These are phyloP conservation scores for Fusarium albidum DNA, from an alignment of 2,329 filamentous ascomycete genomes.

Conservation along the genomic window DNA sequence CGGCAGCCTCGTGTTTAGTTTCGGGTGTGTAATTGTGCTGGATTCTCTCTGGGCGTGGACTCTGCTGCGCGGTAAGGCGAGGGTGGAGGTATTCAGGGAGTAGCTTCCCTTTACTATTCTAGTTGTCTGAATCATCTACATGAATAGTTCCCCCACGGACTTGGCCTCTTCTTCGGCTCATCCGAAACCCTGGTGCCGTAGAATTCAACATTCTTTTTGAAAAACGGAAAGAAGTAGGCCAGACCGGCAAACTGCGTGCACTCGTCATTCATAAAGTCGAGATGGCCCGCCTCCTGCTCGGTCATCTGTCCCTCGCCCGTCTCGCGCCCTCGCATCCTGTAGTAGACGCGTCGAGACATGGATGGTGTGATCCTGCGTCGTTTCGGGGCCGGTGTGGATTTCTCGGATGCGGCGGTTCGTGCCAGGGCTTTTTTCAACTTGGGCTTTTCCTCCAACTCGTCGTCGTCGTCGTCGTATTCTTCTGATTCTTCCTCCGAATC, in stretches of 20 bases:
- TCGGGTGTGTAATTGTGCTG: slow-evolving; percentile 62
- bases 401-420: neutral
- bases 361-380: slow-evolving; percentile 2
- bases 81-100: slow-evolving; percentile 47
- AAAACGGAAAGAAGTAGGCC: slow-evolving; percentile 2
- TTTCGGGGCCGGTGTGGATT: neutral
- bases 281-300: slow-evolving; percentile 1
- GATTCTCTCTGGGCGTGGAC: slow-evolving; percentile 61
- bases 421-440: neutral
- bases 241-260: slow-evolving; percentile 9
- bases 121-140: too few relatives aligned
- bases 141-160: too few relatives aligned
- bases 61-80: slow-evolving; percentile 54
- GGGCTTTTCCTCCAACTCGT: neutral
- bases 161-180: neutral
- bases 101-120: too few relatives aligned
- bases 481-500: neutral
- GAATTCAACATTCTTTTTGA: slow-evolving; percentile 7
- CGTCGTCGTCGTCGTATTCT: neutral
- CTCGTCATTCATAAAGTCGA: slow-evolving; percentile 11
- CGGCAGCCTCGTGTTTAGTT: slow-evolving; percentile 72
- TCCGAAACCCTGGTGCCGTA: slow-evolving; percentile 15
- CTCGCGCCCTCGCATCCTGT: slow-evolving; percentile 9
- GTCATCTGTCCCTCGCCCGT: slow-evolving; percentile 11
- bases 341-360: slow-evolving; percentile 12